Percentiles rank a stretch among this genome's conserved stretches.
phyloP scores from a whole-genome alignment of 1,284 basidiomycete species.

The Ceratobasidium theobromae region DNA sequence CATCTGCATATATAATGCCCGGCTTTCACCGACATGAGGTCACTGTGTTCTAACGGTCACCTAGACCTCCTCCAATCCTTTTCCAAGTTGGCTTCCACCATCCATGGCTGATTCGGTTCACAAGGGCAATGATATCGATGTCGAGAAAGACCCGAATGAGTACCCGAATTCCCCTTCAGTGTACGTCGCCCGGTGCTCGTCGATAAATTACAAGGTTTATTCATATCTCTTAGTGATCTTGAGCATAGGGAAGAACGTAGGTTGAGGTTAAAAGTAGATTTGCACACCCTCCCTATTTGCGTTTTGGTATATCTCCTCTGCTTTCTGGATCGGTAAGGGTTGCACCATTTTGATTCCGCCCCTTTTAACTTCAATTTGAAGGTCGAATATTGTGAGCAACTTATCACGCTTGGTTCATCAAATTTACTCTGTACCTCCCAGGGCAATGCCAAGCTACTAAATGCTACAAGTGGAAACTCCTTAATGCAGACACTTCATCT shows the following conservation, averaged over 20 bases:
- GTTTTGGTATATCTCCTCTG: slow-evolving; percentile 46
- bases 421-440: neutral
- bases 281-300: slow-evolving; percentile 40
- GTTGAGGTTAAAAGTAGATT: slow-evolving; percentile 32
- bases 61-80: no score
- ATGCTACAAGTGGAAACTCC: slow-evolving; percentile 5
- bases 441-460: slow-evolving; percentile 17
- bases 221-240: neutral
- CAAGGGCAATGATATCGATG: no score
- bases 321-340: slow-evolving; percentile 43
- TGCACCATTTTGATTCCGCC: neutral
- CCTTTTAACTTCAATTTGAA: neutral
- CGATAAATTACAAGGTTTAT: neutral
- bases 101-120: no score
- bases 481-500: slow-evolving; percentile 5
- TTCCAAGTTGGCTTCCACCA: no score
- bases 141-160: no score
- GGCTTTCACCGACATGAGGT: no score
- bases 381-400: neutral
- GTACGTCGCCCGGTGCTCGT: no score
- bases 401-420: no score
- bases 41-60: no score
- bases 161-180: no score
- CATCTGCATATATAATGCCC: no score
- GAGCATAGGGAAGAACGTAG: neutral